Evolutionary conservation across 768 basidiomycete genomes (phyloP).

Genomic region (Trametes cubensis): DNA sequence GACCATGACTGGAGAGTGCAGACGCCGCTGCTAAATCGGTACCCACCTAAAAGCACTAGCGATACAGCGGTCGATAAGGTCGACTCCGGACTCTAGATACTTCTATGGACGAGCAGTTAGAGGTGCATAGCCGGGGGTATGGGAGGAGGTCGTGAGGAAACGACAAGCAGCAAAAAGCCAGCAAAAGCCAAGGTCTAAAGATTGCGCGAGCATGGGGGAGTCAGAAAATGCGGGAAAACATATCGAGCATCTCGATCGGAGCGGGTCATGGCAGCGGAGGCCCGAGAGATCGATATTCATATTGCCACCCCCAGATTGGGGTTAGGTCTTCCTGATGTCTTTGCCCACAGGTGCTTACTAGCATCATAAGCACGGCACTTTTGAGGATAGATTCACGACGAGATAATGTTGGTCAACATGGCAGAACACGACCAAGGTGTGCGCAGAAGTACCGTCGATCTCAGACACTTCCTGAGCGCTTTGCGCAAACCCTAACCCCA

Average conservation of each 20-base stretch:
- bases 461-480: too few species aligned
- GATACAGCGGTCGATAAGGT: not conserved
- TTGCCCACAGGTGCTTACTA: too few species aligned
- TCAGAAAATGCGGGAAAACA: conserved; percentile 3
- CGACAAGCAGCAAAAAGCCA: not conserved
- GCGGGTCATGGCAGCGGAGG: too few species aligned
- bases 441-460: too few species aligned
- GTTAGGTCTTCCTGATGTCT: not conserved
- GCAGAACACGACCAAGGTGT: too few species aligned
- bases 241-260: conserved; percentile 4
- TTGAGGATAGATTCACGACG: too few species aligned
- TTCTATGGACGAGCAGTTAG: not conserved
- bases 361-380: too few species aligned
- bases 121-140: not conserved
- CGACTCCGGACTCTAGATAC: not conserved
- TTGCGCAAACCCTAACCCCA: not conserved
- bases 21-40: not conserved
- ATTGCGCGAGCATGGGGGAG: not conserved
- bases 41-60: not conserved
- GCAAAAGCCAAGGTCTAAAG: not conserved
- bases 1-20: not conserved
- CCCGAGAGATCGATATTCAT: too few species aligned
- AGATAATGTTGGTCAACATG: too few species aligned
- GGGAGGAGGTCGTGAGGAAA: too few species aligned
- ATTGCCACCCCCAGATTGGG: not conserved